Evolutionary conservation across 2,329 filamentous ascomycete genomes (phyloP).

Genomic region (Xylaria sp.): DNA sequence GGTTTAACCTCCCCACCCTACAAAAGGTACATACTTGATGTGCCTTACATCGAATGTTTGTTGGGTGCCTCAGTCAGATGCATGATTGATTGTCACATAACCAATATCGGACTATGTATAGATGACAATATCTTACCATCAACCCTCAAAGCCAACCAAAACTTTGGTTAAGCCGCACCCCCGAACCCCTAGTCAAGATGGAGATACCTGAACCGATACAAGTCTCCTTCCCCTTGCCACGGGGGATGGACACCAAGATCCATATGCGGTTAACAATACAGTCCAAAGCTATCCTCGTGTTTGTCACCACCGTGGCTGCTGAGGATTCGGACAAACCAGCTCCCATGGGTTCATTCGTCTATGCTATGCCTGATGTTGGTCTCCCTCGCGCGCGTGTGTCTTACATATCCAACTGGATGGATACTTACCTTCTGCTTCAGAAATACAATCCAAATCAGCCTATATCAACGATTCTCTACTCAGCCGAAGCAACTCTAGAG

Average conservation of each 20-base stretch:
- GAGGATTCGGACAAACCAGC: slow-evolving; percentile 63
- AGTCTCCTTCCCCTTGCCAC: slow-evolving; percentile 70
- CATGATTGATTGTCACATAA: too few relatives aligned
- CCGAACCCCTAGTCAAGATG: slow-evolving; percentile 34
- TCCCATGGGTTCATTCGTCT: slow-evolving; percentile 88
- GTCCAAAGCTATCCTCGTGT: slow-evolving; percentile 68
- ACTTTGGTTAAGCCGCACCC: neutral
- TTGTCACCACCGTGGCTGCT: slow-evolving; percentile 67
- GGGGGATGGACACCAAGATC: slow-evolving; percentile 69
- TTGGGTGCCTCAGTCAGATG: too few relatives aligned
- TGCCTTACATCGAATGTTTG: too few relatives aligned
- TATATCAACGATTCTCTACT: slow-evolving; percentile 82
- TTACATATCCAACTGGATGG: too few relatives aligned
- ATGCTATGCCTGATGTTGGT: slow-evolving; percentile 87
- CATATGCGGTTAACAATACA: slow-evolving; percentile 69
- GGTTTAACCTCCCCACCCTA: too few relatives aligned
- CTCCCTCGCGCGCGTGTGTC: neutral
- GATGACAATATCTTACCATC: neutral
- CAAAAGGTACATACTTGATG: neutral
- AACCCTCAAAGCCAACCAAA: neutral
- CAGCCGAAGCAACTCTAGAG: slow-evolving; percentile 80
- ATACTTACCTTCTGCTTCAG: slow-evolving; percentile 48
- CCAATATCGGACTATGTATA: too few relatives aligned
- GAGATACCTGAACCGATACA: slow-evolving; percentile 51
- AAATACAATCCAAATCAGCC: slow-evolving; percentile 68